phyloP scores from a whole-genome alignment of 2,329 filamentous ascomycete genomes.

The Gyromitra esculenta region DNA sequence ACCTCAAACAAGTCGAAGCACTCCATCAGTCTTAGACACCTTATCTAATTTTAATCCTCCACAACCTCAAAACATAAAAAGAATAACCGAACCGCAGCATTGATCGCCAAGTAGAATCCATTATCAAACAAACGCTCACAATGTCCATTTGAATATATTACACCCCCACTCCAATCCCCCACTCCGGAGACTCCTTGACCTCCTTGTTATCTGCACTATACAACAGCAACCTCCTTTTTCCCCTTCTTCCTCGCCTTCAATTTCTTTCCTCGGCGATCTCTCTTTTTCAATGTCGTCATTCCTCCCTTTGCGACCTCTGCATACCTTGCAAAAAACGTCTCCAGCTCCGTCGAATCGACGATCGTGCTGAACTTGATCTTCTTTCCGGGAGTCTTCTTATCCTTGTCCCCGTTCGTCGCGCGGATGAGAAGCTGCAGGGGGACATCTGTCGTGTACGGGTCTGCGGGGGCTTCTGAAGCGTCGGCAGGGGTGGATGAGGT shows the following conservation, averaged over 20 bases:
- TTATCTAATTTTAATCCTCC: no score
- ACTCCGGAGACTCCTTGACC: neutral
- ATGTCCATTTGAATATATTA: constrained; percentile 19
- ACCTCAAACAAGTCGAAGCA: no score
- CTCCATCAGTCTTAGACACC: no score
- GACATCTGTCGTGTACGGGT: constrained; percentile 62
- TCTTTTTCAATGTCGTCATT: constrained; percentile 89
- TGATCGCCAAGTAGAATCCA: no score
- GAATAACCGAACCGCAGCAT: no score
- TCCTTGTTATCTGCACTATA: neutral
- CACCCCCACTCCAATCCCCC: neutral
- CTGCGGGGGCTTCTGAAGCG: constrained; percentile 66
- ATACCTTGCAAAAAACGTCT: constrained; percentile 83
- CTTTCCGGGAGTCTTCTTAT: constrained; percentile 63
- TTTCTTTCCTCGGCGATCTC: constrained; percentile 87
- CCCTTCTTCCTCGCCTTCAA: constrained; percentile 80
- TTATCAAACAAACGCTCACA: neutral
- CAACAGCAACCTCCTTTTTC: constrained; percentile 69
- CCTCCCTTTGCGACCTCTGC: constrained; percentile 89
- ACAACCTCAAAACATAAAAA: no score
- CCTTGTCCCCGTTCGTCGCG: constrained; percentile 78
- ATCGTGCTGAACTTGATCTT: constrained; percentile 82
- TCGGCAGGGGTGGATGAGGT: constrained; percentile 60
- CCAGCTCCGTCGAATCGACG: constrained; percentile 78
- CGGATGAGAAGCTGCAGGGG: constrained; percentile 81